These are phyloP conservation scores for Fusarium veterinarium DNA, from an alignment of 2,329 filamentous ascomycete genomes.

Conservation along the genomic window DNA sequence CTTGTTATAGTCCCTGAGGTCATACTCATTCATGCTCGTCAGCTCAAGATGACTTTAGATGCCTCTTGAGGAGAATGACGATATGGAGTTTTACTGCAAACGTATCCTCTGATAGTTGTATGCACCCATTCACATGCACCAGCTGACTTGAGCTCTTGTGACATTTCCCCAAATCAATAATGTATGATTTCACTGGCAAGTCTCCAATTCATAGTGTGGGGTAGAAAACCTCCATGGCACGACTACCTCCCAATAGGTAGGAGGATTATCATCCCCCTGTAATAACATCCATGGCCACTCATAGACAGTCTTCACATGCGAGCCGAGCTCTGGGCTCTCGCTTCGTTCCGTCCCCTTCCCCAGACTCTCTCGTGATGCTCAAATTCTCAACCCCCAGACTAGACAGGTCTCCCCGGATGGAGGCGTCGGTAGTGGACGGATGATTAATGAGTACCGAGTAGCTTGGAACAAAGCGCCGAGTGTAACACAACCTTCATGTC, in stretches of 20 bases:
- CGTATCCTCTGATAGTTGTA: neutral
- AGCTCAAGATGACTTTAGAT: neutral
- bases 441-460: conserved; percentile 11
- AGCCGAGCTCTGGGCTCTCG: conserved; percentile 14
- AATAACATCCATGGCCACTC: neutral
- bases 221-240: neutral
- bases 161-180: neutral
- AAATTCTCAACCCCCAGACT: conserved; percentile 9
- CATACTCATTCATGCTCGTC: neutral
- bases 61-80: neutral
- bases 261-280: neutral
- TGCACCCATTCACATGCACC: neutral
- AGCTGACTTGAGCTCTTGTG: conserved; percentile 1
- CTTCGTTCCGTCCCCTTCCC: conserved; percentile 7
- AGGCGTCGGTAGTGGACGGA: conserved; percentile 28
- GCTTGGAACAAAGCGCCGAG: conserved; percentile 27
- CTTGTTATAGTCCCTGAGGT: neutral
- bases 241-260: neutral
- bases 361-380: conserved; percentile 16
- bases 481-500: conserved; percentile 7
- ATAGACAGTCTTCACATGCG: conserved; percentile 13
- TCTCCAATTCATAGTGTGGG: conserved; percentile 5
- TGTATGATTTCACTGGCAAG: neutral
- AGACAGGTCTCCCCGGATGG: neutral
- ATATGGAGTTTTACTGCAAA: neutral